Evolutionary conservation across 495 filamentous ascomycete species (phyloP).

Genomic region (Glarea lozoyensis): DNA sequence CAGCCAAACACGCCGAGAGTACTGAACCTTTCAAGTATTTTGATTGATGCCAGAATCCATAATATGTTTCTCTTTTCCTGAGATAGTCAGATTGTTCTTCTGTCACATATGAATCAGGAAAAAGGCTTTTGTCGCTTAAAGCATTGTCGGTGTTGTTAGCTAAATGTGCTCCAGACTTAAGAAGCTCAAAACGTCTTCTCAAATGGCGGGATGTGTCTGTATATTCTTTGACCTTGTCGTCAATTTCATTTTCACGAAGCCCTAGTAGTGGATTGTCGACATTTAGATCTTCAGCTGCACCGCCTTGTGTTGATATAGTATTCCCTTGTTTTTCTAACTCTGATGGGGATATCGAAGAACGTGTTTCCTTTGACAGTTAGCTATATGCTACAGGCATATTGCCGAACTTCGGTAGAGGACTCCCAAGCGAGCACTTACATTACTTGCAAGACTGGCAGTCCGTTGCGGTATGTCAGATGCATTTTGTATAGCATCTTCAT

Average conservation of each 20-base stretch:
- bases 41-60: neutral
- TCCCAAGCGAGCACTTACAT: too few species aligned
- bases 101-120: too few species aligned
- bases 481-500: too few species aligned
- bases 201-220: neutral
- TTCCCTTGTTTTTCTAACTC: too few species aligned
- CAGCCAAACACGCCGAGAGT: neutral
- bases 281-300: too few species aligned
- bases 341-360: too few species aligned
- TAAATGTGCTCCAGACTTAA: neutral
- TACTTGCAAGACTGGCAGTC: too few species aligned
- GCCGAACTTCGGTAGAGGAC: too few species aligned
- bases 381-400: too few species aligned
- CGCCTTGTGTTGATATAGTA: too few species aligned
- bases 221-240: neutral
- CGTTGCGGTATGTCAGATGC: too few species aligned
- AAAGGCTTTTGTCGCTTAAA: neutral
- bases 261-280: neutral
- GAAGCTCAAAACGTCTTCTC: neutral
- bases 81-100: neutral
- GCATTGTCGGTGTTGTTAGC: neutral
- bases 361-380: too few species aligned
- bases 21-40: neutral
- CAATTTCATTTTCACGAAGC: neutral
- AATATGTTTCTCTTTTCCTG: neutral